Evolutionary conservation across 805 yeast genomes (phyloP).

Genomic region (Metschnikowia matae): DNA sequence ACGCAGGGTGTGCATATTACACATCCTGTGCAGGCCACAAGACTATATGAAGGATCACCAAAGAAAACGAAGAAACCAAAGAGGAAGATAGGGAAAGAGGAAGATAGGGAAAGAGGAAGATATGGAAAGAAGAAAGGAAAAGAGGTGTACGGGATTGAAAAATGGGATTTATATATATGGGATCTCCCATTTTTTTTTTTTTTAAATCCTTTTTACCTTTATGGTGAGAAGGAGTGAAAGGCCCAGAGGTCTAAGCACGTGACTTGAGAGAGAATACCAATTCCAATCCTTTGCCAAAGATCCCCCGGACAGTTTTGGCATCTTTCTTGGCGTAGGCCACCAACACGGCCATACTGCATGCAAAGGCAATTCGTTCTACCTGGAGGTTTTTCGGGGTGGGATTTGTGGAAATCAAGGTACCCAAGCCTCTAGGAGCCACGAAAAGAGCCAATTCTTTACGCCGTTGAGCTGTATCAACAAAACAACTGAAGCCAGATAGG

Average conservation of each 20-base stretch:
- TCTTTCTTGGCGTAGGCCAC: constrained; percentile 30
- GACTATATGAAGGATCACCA: too few relatives aligned
- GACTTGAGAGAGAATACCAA: constrained; percentile 13
- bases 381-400: constrained; percentile 23
- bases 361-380: constrained; percentile 30
- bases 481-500: constrained; percentile 39
- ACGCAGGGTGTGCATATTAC: too few relatives aligned
- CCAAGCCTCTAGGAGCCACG: constrained; percentile 40
- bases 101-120: too few relatives aligned
- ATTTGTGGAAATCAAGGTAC: constrained; percentile 28
- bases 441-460: constrained; percentile 47
- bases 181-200: too few relatives aligned
- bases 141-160: too few relatives aligned
- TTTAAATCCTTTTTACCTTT: too few relatives aligned
- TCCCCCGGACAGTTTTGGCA: constrained; percentile 31
- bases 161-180: too few relatives aligned
- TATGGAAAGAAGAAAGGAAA: too few relatives aligned
- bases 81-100: too few relatives aligned
- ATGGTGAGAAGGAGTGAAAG: too few relatives aligned
- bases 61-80: too few relatives aligned
- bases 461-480: constrained; percentile 37
- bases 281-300: constrained; percentile 33
- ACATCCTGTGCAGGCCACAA: too few relatives aligned
- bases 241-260: not conserved
- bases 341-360: constrained; percentile 33